Base-by-base conservation (phyloP, 2,329 filamentous ascomycete genomes). In the Pseudocercospora vitis region DNA sequence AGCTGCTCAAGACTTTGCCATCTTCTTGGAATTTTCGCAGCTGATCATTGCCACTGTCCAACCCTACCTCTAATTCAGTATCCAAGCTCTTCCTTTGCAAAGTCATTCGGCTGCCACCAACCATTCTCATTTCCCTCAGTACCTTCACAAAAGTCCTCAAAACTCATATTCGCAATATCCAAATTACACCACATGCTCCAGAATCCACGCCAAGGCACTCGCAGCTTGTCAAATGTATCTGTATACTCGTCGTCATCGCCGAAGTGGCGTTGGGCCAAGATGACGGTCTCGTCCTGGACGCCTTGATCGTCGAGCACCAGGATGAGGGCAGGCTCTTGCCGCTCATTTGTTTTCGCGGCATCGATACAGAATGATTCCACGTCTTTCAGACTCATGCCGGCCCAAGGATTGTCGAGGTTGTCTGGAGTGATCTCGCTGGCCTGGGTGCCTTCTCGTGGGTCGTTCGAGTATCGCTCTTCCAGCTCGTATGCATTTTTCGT, bases 161-260 rank as follows among this genome's bases (percentile, higher is more conserved):
- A 59, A 7, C 35, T 39, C 55, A 59, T 56, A 21, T 62, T 61
- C 31, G 47, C 58, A 29, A 62, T 55, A 14, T 59, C 54, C 19
- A 62, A 40, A 42, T 61, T 62, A 12, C 42, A 48, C 49, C 50
- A 62, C n/a, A 48, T 39, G 4, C 32, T n/a, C 23, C 56, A 53
- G n/a, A 31, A 19, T n/a, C 51, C 33, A 32, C 50, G 46, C 55
- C 50, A 59, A 2, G 56, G 54, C 16, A 57, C 18, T 1, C 58
- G 31, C 11, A 51, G 45, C 45, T 59, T 62, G 19, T 58, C 48
- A 23, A 57, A 56, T 3, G 33, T 37, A 8, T 48, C 9, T 18
- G 16, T 26, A 44, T 29, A 32, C 48, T 46, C 33, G 6, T 50
- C 44, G 6, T 56, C 53, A 2, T 52, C 45, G n/a, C 33, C 49